Conservation (phyloP, 2,329 filamentous ascomycete genomes). For the Lachnellula cervina region DNA sequence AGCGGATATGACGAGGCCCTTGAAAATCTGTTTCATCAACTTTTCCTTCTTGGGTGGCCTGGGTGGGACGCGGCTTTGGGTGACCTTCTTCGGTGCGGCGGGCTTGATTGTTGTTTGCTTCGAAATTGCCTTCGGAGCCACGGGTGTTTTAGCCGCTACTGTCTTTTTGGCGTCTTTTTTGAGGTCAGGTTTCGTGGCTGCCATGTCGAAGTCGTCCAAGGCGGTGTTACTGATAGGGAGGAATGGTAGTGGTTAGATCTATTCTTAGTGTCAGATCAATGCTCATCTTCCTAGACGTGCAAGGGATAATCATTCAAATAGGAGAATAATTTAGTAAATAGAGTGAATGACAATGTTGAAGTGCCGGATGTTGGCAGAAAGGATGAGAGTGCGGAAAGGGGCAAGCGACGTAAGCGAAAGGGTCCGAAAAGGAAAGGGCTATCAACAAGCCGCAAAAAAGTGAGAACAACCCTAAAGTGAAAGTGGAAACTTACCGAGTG, state of each 20-base stretch:
- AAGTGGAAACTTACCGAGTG: neutral
- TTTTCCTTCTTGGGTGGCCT: slow-evolving; percentile 28
- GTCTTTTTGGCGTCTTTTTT: neutral
- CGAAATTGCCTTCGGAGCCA: neutral
- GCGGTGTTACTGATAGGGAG: neutral
- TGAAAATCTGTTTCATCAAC: slow-evolving; percentile 40
- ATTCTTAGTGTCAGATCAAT: neutral
- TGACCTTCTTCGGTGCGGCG: neutral
- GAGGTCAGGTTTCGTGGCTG: neutral
- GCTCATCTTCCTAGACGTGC: neutral
- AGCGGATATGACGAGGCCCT: slow-evolving; percentile 48
- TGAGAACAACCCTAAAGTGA: neutral
- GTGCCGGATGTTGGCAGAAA: neutral
- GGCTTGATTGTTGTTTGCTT: neutral
- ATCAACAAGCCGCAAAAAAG: neutral
- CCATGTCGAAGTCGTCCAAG: neutral
- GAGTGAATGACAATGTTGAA: neutral
- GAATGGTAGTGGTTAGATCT: neutral
- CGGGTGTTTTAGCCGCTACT: neutral
- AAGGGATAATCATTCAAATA: neutral
- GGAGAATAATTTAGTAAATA: neutral
- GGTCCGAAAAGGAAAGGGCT: neutral
- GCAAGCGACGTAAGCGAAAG: neutral
- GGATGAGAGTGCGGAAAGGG: neutral
- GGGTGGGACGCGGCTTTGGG: slow-evolving; percentile 8